phyloP scores from a whole-genome alignment of 352 stramenopile genomes.

The Pythium graminicola region DNA sequence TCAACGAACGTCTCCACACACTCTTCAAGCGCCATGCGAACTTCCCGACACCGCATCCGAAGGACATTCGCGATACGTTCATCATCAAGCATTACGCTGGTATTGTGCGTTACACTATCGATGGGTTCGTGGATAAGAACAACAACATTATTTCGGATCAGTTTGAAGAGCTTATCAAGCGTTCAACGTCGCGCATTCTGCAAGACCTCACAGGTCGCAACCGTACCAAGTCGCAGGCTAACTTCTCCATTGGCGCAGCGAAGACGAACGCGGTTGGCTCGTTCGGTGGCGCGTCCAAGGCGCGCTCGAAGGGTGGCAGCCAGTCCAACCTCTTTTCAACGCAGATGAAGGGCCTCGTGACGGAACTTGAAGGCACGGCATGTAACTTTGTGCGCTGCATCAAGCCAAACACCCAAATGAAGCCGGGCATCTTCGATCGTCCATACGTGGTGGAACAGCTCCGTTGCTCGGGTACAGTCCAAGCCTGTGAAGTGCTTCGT shows the following conservation, averaged over 20 bases:
- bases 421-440: slow-evolving; percentile 71
- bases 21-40: slow-evolving; percentile 75
- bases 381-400: slow-evolving; percentile 95
- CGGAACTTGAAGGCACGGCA: slow-evolving; percentile 76
- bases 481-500: slow-evolving; percentile 76
- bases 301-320: slow-evolving; percentile 54
- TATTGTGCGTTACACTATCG: slow-evolving; percentile 78
- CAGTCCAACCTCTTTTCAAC: slow-evolving; percentile 70
- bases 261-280: slow-evolving; percentile 47
- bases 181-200: slow-evolving; percentile 60
- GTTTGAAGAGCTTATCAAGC: slow-evolving; percentile 82
- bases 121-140: slow-evolving; percentile 88
- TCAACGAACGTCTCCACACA: slow-evolving; percentile 79
- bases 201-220: slow-evolving; percentile 58
- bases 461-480: slow-evolving; percentile 62
- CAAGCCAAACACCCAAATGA: slow-evolving; percentile 95
- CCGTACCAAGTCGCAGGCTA: slow-evolving; percentile 36
- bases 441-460: slow-evolving; percentile 73
- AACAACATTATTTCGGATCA: slow-evolving; percentile 89
- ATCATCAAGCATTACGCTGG: slow-evolving; percentile 82
- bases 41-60: slow-evolving; percentile 82
- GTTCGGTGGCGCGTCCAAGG: slow-evolving; percentile 32
- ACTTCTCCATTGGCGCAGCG: slow-evolving; percentile 28
- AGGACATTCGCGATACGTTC: slow-evolving; percentile 80
- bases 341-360: slow-evolving; percentile 82